Evolutionary conservation across 306 rosid species (phyloP).

Genomic region (Casuarina glauca): DNA sequence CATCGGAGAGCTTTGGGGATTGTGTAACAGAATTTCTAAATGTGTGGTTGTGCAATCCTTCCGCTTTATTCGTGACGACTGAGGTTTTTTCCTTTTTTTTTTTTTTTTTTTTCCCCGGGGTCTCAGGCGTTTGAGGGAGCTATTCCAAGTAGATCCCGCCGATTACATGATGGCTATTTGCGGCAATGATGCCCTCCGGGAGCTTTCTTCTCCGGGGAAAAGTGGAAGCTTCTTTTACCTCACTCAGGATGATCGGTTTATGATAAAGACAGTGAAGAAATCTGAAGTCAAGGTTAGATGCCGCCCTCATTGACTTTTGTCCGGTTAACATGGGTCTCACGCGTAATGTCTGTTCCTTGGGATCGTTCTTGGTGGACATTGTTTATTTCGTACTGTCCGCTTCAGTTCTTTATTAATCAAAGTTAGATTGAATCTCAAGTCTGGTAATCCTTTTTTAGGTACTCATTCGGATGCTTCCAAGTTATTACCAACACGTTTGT

Average conservation of each 20-base stretch:
- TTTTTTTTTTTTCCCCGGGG: constrained; percentile 15
- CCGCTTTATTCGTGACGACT: not conserved
- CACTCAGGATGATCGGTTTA: constrained; percentile 92
- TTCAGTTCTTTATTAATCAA: not conserved
- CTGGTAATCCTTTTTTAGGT: constrained; percentile 52
- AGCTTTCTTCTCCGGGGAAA: constrained; percentile 96
- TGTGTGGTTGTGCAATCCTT: not conserved
- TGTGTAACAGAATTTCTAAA: not conserved
- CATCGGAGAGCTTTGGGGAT: not conserved
- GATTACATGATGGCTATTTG: constrained; percentile 97
- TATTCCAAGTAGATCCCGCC: constrained; percentile 86
- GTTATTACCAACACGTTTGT: constrained; percentile 70
- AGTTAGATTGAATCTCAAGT: constrained; percentile 22
- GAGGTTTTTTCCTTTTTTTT: not conserved
- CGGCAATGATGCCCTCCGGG: constrained; percentile 87
- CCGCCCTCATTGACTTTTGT: constrained; percentile 20
- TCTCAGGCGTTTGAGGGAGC: constrained; percentile 80
- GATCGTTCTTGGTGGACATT: not conserved
- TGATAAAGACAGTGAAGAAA: constrained; percentile 94
- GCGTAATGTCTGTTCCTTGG: not conserved
- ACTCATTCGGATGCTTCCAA: constrained; percentile 89
- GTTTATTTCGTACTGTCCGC: not conserved
- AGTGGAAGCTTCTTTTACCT: constrained; percentile 93
- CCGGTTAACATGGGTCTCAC: not conserved
- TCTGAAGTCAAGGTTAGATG: constrained; percentile 92